Base-by-base conservation (phyloP, 768 basidiomycete genomes). In the Leccinum aurantiacum region DNA sequence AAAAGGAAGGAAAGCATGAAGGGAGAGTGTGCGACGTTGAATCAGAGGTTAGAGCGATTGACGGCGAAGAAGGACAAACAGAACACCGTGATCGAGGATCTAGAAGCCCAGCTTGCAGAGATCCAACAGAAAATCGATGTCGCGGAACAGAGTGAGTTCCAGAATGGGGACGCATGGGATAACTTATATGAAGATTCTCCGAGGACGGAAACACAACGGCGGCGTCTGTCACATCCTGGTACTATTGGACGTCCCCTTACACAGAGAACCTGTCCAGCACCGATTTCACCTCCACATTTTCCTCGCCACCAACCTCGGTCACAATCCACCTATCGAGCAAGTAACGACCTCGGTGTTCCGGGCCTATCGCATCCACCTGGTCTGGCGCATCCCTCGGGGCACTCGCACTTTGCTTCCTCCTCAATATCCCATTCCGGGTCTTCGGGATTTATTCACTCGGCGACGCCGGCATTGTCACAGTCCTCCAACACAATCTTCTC, bases 21-120 rank as follows among this genome's bases (percentile, higher is more conserved):
- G 65, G 74, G 73, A 14, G 92, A 93, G 67, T 76, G 89, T 33
- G 75, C 79, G 7, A 74, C 75, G 1, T 69, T 89, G 58, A 78
- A 75, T 3, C 83, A 84, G 64, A 83, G 83, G 67, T 74, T 93
- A 60, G 94, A 96, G 60, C 85, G 83, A 67, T 73, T 93, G 56
- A 78, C 70, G 29, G 77, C 75, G 58, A 88, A 86, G 76, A 80
- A 80, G 67, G 90, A 91, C 54, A 89, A 82, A 69, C 71, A 90
- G 67, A 75, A 67, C 5, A 74, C 74, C 31, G 75, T 80, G 14
- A 77, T 93, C 17, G 80, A 80, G 1, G 89, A 89, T 60, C 78
- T 93, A 46, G 90, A 91, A 72, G 80, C 82, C 53, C 84, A 87
- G 70, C 76, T 93, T 47, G 76, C 76, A 60, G 81, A 82, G 47